These are phyloP conservation scores for Chlorencoelia australis DNA, from an alignment of 2,329 filamentous ascomycete genomes.

Conservation along the genomic window DNA sequence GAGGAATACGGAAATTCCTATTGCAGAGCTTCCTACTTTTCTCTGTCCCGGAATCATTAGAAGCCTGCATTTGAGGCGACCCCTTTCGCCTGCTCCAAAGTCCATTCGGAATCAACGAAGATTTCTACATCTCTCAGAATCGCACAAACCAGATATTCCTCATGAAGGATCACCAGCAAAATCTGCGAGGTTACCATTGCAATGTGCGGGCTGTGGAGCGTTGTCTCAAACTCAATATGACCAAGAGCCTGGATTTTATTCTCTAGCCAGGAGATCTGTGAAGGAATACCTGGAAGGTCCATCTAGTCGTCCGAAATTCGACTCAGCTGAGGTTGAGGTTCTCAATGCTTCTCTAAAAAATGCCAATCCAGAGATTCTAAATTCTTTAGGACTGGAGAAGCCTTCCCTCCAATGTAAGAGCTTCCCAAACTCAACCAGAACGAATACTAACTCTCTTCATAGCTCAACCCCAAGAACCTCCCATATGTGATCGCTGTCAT, in stretches of 20 bases:
- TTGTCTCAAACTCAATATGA: slow-evolving; percentile 46
- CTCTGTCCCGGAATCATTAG: slow-evolving; percentile 34
- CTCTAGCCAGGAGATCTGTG: slow-evolving; percentile 40
- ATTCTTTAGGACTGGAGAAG: slow-evolving; percentile 9
- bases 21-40: slow-evolving; percentile 36
- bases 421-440: too few species aligned
- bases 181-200: slow-evolving; percentile 36
- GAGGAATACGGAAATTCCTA: slow-evolving; percentile 10
- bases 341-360: slow-evolving; percentile 29
- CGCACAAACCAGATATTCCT: neutral
- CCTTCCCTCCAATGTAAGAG: too few species aligned
- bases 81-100: neutral
- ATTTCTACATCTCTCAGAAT: slow-evolving; percentile 4
- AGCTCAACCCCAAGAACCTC: slow-evolving; percentile 27
- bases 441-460: slow-evolving; percentile 7
- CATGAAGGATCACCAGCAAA: neutral
- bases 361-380: slow-evolving; percentile 7
- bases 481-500: slow-evolving; percentile 83
- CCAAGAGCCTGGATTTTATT: slow-evolving; percentile 46
- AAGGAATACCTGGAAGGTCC: slow-evolving; percentile 33
- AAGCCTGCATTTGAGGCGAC: neutral
- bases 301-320: neutral
- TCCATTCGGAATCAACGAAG: slow-evolving; percentile 2
- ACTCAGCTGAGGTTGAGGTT: slow-evolving; percentile 35
- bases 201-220: slow-evolving; percentile 56